Base-by-base conservation (phyloP, 306 rosid species). In the Vigna mungo region DNA sequence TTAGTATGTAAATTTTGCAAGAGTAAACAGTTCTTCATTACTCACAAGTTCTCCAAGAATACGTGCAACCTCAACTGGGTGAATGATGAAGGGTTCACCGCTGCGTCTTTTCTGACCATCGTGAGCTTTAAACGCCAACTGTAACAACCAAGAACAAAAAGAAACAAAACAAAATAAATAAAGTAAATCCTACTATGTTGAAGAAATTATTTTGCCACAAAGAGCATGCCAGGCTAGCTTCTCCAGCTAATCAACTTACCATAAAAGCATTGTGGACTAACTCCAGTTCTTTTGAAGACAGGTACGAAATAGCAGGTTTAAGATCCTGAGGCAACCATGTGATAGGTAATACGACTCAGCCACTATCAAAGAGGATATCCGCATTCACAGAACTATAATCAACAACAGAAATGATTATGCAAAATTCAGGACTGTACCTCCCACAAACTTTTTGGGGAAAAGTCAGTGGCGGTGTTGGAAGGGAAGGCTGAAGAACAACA, bases 11-110 rank as follows among this genome's bases (percentile, higher is more conserved):
- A 68, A 72, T 69, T 67, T 47, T 46, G 21, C 27, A 64, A 36
- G 81, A 41, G 12, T 21, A 59, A 32, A 46, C 71, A 63, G 65
- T 75, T 71, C 79, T 13, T 72, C 43, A 78, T 6, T 74, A 87
- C 98, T 92, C 82, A 96, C 98, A 54, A 89, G 97, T 87, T 92
- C 89, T 78, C 99, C 99, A 1, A 96, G 90, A 79, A 96, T 91
- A 17, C 96, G 90, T n/a, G 99, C 99, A 86, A 96, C 99, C 92
- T 96, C 99, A 47, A 96, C 97, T 4, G 99, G 99, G 90, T 96
- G 99, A 84, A 96, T 91, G 85, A 96, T 96, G 89, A 92, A 96
- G 70, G 99, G 99, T 78, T 96, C 99, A 78, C 98, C 99, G 37
- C 99, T 96, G 64, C 98, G 99, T 73, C 98, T 89, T 82, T 91